Percentiles rank a stretch among this genome's conserved stretches.
phyloP scores from a whole-genome alignment of 148 eudicot species.

The Euryodendron excelsum region DNA sequence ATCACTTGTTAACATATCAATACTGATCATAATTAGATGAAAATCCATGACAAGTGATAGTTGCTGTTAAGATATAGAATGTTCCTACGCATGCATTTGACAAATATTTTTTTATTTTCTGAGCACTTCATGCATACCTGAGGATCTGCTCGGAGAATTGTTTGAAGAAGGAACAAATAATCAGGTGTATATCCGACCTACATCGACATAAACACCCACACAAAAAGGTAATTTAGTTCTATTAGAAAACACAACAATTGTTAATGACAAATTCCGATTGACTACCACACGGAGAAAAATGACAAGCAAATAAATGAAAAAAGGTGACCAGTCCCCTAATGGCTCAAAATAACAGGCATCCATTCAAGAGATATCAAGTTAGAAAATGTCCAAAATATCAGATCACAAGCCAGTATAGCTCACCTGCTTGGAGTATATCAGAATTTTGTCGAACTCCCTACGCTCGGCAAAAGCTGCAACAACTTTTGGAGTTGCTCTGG shows the following conservation, averaged over 20 bases:
- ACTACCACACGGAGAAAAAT: not conserved
- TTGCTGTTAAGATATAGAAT: not conserved
- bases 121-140: slow-evolving; percentile 44
- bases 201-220: slow-evolving; percentile 2
- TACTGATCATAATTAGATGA: not conserved
- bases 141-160: slow-evolving; percentile 75
- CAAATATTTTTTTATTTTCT: too few relatives aligned
- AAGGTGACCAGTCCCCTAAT: not conserved
- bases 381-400: slow-evolving; percentile 37
- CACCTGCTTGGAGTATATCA: slow-evolving; percentile 91
- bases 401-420: slow-evolving; percentile 34
- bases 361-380: not conserved
- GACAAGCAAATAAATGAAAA: not conserved
- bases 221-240: not conserved
- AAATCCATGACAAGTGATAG: not conserved
- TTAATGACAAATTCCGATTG: not conserved
- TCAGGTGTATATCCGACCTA: slow-evolving; percentile 92
- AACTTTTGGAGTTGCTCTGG: slow-evolving; percentile 94
- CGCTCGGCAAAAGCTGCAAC: slow-evolving; percentile 96
- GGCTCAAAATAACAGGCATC: not conserved
- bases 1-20: not conserved
- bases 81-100: not conserved
- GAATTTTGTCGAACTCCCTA: slow-evolving; percentile 88
- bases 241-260: not conserved
- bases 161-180: slow-evolving; percentile 83